Evolutionary conservation across 371 early-diverging fungal genomes (phyloP), one percentile per base, ranked within the genome.

Genomic region (Mucor ambiguus): DNA sequence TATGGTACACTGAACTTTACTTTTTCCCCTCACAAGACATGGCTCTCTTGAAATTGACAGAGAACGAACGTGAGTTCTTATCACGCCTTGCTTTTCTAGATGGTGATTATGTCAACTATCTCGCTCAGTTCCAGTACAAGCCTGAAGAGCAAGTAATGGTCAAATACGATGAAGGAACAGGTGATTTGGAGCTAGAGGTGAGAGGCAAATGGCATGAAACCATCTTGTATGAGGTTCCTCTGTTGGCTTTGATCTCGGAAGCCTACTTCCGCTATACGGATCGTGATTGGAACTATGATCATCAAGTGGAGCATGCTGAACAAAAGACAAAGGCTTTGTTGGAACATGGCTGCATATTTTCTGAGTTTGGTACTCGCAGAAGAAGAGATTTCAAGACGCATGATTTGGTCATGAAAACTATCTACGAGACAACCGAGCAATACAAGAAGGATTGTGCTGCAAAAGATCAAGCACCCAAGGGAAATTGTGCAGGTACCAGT

Each of bases 281-380:
- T 57, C 79, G 73, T 28, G 90, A 90, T 70, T 93, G 93, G 93
- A 74, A 71, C 56, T 82, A 89, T 54, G 83, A 79, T 4, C 85
- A 86, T 3, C 93, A 93, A 62, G 66, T 68, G 10, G 89, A 90
- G 59, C 66, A 71, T 1, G 87, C 87, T 14, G 22, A 57, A 0
- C 64, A 69, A 41, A 93, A 93, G 72, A 79, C 85, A 10, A 57
- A 66, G n/a, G 41, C 54, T 18, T 73, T 93, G 0, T 60, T 87
- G 9, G 70, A 77, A 6, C 75, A 77, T 10, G 90, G 90, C 10
- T 90, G 90, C 77, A 74, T 65, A 28, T 93, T 93, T 73, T 86
- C 92, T 6, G 93, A 93, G 59, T 93, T 93, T 78, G 93, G 93
- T 37, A 93, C 93, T 0, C 77, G 93, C 18, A 74, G 93, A 38